Evolutionary conservation across 2,329 filamentous ascomycete species (phyloP).

Genomic region (Fusarium robinianum): DNA sequence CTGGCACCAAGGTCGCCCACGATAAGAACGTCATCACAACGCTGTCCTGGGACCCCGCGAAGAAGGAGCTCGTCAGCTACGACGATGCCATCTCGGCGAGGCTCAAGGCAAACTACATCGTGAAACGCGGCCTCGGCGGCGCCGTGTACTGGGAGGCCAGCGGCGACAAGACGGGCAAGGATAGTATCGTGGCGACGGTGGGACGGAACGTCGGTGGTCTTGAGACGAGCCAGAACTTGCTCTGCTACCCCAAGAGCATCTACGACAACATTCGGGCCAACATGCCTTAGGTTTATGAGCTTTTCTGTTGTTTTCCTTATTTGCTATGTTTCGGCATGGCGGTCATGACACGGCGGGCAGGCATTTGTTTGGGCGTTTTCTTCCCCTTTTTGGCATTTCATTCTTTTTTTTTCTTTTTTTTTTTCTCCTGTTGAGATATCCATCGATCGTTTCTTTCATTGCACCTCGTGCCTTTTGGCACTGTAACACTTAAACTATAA

Average conservation of each 20-base stretch:
- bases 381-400: neutral
- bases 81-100: conserved; percentile 63
- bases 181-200: conserved; percentile 63
- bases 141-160: conserved; percentile 86
- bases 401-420: too few relatives aligned
- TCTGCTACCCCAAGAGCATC: conserved; percentile 59
- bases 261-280: conserved; percentile 60
- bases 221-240: conserved; percentile 56
- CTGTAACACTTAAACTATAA: too few relatives aligned
- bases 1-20: conserved; percentile 59
- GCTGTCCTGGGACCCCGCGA: conserved; percentile 69
- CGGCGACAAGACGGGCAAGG: conserved; percentile 58
- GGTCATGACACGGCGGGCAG: too few relatives aligned
- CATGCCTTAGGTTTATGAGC: conserved; percentile 30
- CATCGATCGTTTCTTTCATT: too few relatives aligned
- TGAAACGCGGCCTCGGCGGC: conserved; percentile 65
- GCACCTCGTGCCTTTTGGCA: too few relatives aligned
- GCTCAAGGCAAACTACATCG: conserved; percentile 68
- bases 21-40: conserved; percentile 65
- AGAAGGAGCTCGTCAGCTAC: conserved; percentile 70
- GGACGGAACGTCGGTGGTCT: conserved; percentile 52
- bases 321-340: neutral
- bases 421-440: too few relatives aligned
- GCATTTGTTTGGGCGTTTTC: too few relatives aligned
- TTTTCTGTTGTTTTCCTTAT: neutral